phyloP scores from a whole-genome alignment of 495 filamentous ascomycete genomes.

The Daldinia decipiens region DNA sequence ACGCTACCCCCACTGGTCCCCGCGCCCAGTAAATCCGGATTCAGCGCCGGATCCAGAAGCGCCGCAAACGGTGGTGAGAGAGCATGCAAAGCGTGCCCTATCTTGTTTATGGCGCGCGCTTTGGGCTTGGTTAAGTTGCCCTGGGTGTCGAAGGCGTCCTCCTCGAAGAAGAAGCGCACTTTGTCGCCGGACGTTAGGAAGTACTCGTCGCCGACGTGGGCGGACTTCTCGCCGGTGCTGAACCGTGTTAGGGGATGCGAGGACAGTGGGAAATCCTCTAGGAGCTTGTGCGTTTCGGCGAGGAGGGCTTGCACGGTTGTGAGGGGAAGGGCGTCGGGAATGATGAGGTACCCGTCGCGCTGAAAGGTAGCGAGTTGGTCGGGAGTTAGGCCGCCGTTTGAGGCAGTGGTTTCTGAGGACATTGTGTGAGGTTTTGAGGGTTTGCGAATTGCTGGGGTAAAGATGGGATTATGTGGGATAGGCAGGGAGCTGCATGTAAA shows the following conservation, averaged over 20 bases:
- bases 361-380: constrained; percentile 77
- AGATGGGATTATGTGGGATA: not conserved
- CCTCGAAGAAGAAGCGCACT: constrained; percentile 96
- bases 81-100: constrained; percentile 88
- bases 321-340: constrained; percentile 78
- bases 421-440: constrained; percentile 11
- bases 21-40: constrained; percentile 42
- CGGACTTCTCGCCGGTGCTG: constrained; percentile 74
- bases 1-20: constrained; percentile 34
- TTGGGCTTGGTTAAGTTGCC: constrained; percentile 78
- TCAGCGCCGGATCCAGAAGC: constrained; percentile 64
- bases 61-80: constrained; percentile 76
- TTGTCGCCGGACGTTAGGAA: constrained; percentile 91
- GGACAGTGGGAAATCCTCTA: constrained; percentile 76
- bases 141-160: constrained; percentile 72
- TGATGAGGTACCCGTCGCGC: constrained; percentile 87
- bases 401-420: constrained; percentile 23
- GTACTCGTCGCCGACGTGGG: constrained; percentile 94
- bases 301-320: constrained; percentile 75
- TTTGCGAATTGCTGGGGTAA: not conserved
- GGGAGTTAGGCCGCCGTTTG: constrained; percentile 69
- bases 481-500: constrained; percentile 6
- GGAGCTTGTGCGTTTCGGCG: constrained; percentile 74
- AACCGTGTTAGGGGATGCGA: constrained; percentile 93
- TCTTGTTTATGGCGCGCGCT: constrained; percentile 89